These are phyloP conservation scores for Aspergillus nomiae DNA, from an alignment of 2,329 filamentous ascomycete species.

Conservation along the genomic window DNA sequence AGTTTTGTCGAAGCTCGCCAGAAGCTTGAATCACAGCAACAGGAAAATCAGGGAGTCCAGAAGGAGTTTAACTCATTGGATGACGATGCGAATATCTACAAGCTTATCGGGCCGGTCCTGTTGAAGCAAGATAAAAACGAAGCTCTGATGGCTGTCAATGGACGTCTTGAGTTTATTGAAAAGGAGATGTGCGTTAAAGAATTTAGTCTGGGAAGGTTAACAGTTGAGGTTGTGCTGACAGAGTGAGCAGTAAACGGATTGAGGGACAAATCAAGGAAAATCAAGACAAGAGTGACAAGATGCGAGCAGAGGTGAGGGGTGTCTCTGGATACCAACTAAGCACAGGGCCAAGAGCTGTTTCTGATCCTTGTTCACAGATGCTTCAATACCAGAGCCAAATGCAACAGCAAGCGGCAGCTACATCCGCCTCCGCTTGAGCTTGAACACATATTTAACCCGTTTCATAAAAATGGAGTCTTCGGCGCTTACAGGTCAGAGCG, in stretches of 20 bases:
- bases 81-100: constrained; percentile 89
- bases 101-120: constrained; percentile 87
- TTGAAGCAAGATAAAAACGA: constrained; percentile 93
- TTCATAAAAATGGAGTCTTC: neutral
- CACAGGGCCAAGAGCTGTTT: neutral
- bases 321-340: neutral
- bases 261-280: constrained; percentile 67
- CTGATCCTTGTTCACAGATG: constrained; percentile 33
- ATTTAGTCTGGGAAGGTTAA: neutral
- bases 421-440: constrained; percentile 34
- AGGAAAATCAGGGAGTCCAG: constrained; percentile 88
- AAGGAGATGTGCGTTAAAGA: constrained; percentile 76
- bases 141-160: constrained; percentile 86
- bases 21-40: constrained; percentile 86
- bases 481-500: neutral
- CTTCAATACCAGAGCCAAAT: constrained; percentile 42
- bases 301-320: constrained; percentile 62
- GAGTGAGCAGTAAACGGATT: constrained; percentile 60
- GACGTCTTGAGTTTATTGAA: constrained; percentile 85
- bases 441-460: neutral
- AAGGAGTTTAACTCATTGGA: constrained; percentile 82
- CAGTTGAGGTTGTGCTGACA: constrained; percentile 8
- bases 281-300: constrained; percentile 65
- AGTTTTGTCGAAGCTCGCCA: constrained; percentile 75
- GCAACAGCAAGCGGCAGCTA: constrained; percentile 37